Percentiles rank a stretch among this genome's conserved stretches.
Conservation (phyloP, 1,284 basidiomycete genomes). For the Stereum hirsutum region DNA sequence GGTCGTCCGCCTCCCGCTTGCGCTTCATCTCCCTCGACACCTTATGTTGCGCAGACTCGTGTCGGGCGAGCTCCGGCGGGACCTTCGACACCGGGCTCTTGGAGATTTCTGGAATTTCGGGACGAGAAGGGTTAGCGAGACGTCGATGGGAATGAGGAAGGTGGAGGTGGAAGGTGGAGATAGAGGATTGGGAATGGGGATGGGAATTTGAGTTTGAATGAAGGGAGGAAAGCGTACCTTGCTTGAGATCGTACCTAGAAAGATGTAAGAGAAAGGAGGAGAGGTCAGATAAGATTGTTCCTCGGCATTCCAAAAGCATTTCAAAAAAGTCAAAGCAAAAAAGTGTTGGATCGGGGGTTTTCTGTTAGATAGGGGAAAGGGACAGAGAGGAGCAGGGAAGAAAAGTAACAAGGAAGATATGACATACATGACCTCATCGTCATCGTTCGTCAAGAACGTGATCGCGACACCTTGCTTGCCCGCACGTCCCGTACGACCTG, state of each 20-base stretch:
- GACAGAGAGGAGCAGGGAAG: conserved; percentile 4
- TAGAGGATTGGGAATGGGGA: too few relatives aligned
- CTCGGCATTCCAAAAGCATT: too few relatives aligned
- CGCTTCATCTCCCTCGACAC: conserved; percentile 89
- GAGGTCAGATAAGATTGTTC: conserved; percentile 1
- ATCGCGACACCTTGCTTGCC: conserved; percentile 91
- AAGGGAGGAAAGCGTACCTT: conserved; percentile 40
- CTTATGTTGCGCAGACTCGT: conserved; percentile 84
- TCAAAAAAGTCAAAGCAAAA: not conserved
- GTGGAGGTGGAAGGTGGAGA: too few relatives aligned
- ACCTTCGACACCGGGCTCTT: conserved; percentile 92
- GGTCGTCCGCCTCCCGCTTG: conserved; percentile 72
- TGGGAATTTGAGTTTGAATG: too few relatives aligned
- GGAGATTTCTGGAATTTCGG: conserved; percentile 72
- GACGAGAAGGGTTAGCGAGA: too few relatives aligned
- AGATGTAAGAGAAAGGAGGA: conserved; percentile 1
- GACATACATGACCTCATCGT: conserved; percentile 93
- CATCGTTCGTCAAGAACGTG: conserved; percentile 93
- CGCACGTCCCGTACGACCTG: conserved; percentile 93
- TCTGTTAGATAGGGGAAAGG: conserved; percentile 1
- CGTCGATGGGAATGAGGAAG: too few relatives aligned
- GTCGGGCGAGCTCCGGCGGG: conserved; percentile 77
- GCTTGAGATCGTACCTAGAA: conserved; percentile 78
- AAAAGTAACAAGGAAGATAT: conserved; percentile 5
- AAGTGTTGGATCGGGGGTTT: too few relatives aligned